Percentiles rank a stretch among this genome's conserved stretches.
These are phyloP conservation scores for Emmonsiellopsis sp. DNA, from an alignment of 2,329 filamentous ascomycete genomes.

Conservation along the genomic window DNA sequence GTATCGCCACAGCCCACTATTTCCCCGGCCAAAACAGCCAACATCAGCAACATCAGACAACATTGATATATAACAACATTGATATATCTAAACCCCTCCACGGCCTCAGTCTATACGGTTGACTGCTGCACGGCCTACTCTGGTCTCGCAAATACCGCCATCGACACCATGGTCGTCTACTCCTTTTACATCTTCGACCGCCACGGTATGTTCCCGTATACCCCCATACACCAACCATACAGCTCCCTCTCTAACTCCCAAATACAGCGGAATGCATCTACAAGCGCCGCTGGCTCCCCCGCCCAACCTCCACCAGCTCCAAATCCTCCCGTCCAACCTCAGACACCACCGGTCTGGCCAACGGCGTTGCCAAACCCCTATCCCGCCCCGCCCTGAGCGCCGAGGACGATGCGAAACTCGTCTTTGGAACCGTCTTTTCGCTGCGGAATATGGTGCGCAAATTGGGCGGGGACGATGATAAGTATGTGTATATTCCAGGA, in stretches of 20 bases:
- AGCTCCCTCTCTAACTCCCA: background rate
- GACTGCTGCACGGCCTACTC: too few relatives aligned
- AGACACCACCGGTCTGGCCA: conserved; percentile 29
- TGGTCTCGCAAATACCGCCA: background rate
- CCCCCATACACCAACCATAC: background rate
- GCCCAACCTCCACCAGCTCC: conserved; percentile 37
- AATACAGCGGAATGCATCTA: conserved; percentile 89
- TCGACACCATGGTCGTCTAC: conserved; percentile 72
- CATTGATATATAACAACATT: background rate
- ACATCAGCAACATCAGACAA: too few relatives aligned
- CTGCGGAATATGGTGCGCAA: conserved; percentile 95
- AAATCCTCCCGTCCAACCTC: conserved; percentile 25
- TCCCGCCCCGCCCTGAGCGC: conserved; percentile 27
- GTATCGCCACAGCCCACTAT: background rate
- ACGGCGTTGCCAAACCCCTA: conserved; percentile 34
- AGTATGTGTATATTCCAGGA: conserved; percentile 29
- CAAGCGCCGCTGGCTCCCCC: conserved; percentile 70
- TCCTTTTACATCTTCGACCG: conserved; percentile 99
- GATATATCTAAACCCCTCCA: background rate
- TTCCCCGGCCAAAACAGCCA: too few relatives aligned
- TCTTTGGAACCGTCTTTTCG: conserved; percentile 95
- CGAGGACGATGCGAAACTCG: conserved; percentile 85
- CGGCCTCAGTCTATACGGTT: too few relatives aligned
- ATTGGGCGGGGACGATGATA: conserved; percentile 84
- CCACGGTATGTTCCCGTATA: conserved; percentile 59